A percentile compares a stretch with the other conserved stretches of the same genome.
These are phyloP conservation scores for Arachis monticola DNA, from an alignment of 331 rosid genomes.

Conservation along the genomic window DNA sequence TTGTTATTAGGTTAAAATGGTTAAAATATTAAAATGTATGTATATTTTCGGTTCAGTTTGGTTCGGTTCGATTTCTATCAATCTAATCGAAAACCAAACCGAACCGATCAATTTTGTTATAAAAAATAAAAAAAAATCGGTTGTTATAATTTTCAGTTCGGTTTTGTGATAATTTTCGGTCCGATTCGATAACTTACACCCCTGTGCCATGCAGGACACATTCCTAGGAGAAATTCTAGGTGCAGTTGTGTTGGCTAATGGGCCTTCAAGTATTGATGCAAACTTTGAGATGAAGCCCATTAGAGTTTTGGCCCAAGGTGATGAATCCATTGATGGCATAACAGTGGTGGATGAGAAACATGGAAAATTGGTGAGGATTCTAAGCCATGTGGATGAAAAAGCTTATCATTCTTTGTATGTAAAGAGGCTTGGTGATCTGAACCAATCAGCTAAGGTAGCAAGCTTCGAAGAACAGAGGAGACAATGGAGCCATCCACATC, in stretches of 20 bases:
- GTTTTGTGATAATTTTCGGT: no score
- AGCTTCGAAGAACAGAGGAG: conserved; percentile 68
- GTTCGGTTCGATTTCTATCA: no score
- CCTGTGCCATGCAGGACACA: conserved; percentile 52
- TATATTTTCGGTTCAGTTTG: no score
- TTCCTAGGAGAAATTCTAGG: conserved; percentile 86
- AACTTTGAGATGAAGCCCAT: conserved; percentile 51
- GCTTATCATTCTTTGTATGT: conserved; percentile 56
- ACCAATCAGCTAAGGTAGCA: conserved; percentile 71
- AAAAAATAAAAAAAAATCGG: no score
- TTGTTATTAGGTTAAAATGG: no score
- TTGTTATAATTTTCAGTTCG: no score
- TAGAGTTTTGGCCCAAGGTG: conserved; percentile 57
- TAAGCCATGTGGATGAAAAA: conserved; percentile 50
- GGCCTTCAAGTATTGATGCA: conserved; percentile 41
- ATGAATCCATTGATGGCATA: conserved; percentile 68
- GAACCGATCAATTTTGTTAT: no score
- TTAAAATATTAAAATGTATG: no score
- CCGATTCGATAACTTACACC: no score
- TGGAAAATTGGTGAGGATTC: conserved; percentile 62
- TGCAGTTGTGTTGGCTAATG: conserved; percentile 53
- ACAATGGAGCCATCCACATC: conserved; percentile 56
- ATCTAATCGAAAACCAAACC: no score
- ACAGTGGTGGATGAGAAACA: conserved; percentile 46
- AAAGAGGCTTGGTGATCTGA: conserved; percentile 53